phyloP scores from a whole-genome alignment of 768 basidiomycete genomes.

The Tubosaeta sp. region DNA sequence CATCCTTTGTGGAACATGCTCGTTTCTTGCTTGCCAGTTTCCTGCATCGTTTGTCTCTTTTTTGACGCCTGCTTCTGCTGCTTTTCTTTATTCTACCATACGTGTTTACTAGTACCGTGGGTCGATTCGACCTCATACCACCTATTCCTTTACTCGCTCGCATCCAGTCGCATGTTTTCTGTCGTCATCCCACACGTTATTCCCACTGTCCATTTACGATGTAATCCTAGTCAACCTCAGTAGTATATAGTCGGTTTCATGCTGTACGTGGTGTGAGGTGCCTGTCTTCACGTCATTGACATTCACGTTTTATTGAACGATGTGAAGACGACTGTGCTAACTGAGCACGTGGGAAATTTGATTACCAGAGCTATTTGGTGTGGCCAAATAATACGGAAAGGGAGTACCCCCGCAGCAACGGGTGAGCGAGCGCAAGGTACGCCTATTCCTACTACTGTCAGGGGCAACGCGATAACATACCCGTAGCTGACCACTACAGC shows the following conservation, averaged over 20 bases:
- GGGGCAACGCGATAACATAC: too few species aligned
- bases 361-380: too few species aligned
- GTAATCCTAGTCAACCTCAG: slow-evolving; percentile 28
- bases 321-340: too few species aligned
- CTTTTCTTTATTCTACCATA: slow-evolving; percentile 15
- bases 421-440: too few species aligned
- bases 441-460: too few species aligned
- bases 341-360: too few species aligned
- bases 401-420: too few species aligned
- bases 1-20: slow-evolving; percentile 17
- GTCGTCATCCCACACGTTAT: slow-evolving; percentile 21
- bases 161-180: slow-evolving; percentile 23
- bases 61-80: slow-evolving; percentile 10
- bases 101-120: slow-evolving; percentile 1
- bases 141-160: slow-evolving; percentile 12
- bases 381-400: too few species aligned
- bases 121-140: slow-evolving; percentile 10
- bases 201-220: slow-evolving; percentile 30
- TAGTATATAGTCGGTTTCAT: slow-evolving; percentile 27
- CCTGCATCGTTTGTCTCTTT: slow-evolving; percentile 3
- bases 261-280: background rate
- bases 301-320: too few species aligned
- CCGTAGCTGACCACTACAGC: too few species aligned
- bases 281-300: background rate
- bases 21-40: slow-evolving; percentile 16